Base-by-base conservation (phyloP, 2,329 filamentous ascomycete genomes). In the Lachnellula cervina region DNA sequence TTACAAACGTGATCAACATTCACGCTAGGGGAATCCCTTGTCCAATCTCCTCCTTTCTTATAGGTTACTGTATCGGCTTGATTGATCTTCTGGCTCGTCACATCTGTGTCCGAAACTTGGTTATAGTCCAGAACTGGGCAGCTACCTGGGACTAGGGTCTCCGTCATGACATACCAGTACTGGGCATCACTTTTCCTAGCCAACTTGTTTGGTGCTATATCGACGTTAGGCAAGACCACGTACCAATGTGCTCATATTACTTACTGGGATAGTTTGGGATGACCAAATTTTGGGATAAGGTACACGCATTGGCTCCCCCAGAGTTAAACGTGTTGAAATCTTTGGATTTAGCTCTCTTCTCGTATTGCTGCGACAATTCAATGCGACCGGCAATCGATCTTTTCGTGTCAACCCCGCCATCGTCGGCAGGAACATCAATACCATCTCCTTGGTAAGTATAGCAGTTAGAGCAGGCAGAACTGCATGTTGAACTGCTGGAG, bases 301-400 rank as follows among this genome's bases (percentile, higher is more conserved):
- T 28, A 44, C 52, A 54, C 13, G 37, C 13, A 50, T 54, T 40
- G 7, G 23, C 14, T 34, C 46, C 50, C 7, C 37, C 38, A 14
- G 37, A 6, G 49, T 54, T 54, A 23, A 54, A 54, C 13, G 52
- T 54, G n/a, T 49, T 14, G 46, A 54, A 54, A 54, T 50, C 37
- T 4, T 49, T 37, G n/a, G n/a, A n/a, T n/a, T n/a, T n/a, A 14
- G 46, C 52, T 37, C 52, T 43, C 46, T 54, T 54, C 13, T 49
- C 45, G 21, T 49, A 7, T 25, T 44, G 46, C 7, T 49, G 46
- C 11, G 23, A n/a, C 17, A 44, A 44, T 11, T 44, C 42, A 42
- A 53, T 17, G 23, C 52, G 52, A 11, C 45, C 52, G 11, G 46
- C 46, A 16, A 49, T 43, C 17, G 52, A 49, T 32, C 48, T 19